Conservation (phyloP, 1,284 basidiomycete species). For the Moesziomyces globuligerus region DNA sequence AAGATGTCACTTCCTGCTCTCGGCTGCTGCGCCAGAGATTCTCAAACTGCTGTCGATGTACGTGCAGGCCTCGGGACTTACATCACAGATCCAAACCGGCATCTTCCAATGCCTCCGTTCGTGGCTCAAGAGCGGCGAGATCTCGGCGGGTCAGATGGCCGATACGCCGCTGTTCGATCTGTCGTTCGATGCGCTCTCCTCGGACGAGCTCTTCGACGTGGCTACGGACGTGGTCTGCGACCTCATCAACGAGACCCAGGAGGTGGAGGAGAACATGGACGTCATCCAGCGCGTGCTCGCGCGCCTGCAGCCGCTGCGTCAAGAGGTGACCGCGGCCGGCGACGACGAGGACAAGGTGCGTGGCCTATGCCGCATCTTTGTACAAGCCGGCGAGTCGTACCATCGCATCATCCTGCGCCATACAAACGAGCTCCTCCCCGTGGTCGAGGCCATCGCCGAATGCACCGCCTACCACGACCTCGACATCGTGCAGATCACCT, state of each 20-base stretch:
- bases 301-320: conserved; percentile 51
- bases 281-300: conserved; percentile 89
- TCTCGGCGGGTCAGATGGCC: conserved; percentile 75
- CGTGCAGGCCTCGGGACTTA: conserved; percentile 85
- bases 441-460: conserved; percentile 92
- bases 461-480: conserved; percentile 93
- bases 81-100: conserved; percentile 80
- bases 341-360: conserved; percentile 86
- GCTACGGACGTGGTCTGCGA: conserved; percentile 93
- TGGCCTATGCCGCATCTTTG: conserved; percentile 89
- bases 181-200: conserved; percentile 60
- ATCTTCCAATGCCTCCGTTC: conserved; percentile 86
- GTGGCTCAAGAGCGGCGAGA: conserved; percentile 90
- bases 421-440: conserved; percentile 86
- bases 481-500: conserved; percentile 97
- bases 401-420: conserved; percentile 88
- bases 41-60: conserved; percentile 87
- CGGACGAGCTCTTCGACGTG: conserved; percentile 86
- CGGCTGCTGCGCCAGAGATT: conserved; percentile 77
- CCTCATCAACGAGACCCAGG: conserved; percentile 97
- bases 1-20: conserved; percentile 55
- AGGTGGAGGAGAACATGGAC: conserved; percentile 91
- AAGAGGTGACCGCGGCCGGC: conserved; percentile 48
- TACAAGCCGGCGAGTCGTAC: conserved; percentile 96
- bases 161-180: conserved; percentile 84